These are phyloP conservation scores for Candida freyschussii DNA, from an alignment of 1,139 yeast genomes.

Conservation along the genomic window DNA sequence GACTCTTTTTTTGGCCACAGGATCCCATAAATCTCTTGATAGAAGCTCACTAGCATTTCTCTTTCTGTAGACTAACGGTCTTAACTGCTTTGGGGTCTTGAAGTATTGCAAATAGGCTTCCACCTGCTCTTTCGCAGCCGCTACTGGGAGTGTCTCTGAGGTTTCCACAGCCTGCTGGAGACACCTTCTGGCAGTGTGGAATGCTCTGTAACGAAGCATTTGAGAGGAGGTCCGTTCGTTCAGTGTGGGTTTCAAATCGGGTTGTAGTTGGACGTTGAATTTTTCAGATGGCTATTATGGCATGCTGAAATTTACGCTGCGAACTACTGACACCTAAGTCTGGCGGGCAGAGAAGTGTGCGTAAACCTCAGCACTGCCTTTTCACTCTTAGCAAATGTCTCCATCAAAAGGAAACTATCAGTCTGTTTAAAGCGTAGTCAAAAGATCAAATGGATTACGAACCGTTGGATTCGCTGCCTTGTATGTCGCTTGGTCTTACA, in stretches of 20 bases:
- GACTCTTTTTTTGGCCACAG: conserved; percentile 34
- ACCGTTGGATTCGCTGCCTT: conserved; percentile 22
- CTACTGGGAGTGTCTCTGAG: conserved; percentile 3
- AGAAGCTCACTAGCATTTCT: conserved; percentile 45
- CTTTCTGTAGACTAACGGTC: conserved; percentile 40
- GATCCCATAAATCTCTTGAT: conserved; percentile 51
- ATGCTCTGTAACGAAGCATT: conserved; percentile 17
- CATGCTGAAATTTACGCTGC: conserved; percentile 17
- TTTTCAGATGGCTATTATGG: conserved; percentile 8
- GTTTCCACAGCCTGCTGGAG: conserved; percentile 7
- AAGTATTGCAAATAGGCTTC: conserved; percentile 23
- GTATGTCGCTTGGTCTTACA: too few species aligned
- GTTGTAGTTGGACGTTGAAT: conserved; percentile 4
- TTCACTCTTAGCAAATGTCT: too few species aligned
- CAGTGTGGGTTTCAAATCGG: neutral
- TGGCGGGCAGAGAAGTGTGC: conserved; percentile 1
- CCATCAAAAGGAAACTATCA: conserved; percentile 1
- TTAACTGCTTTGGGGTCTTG: conserved; percentile 30
- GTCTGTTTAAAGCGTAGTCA: neutral
- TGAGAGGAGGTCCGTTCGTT: neutral
- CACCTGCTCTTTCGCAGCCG: conserved; percentile 17
- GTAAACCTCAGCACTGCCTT: conserved; percentile 10
- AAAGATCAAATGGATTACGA: conserved; percentile 17
- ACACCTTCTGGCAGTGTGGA: conserved; percentile 13
- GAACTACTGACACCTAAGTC: neutral